Evolutionary conservation across 2,329 filamentous ascomycete species (phyloP).

Genomic region (Cyphellophora europaea): DNA sequence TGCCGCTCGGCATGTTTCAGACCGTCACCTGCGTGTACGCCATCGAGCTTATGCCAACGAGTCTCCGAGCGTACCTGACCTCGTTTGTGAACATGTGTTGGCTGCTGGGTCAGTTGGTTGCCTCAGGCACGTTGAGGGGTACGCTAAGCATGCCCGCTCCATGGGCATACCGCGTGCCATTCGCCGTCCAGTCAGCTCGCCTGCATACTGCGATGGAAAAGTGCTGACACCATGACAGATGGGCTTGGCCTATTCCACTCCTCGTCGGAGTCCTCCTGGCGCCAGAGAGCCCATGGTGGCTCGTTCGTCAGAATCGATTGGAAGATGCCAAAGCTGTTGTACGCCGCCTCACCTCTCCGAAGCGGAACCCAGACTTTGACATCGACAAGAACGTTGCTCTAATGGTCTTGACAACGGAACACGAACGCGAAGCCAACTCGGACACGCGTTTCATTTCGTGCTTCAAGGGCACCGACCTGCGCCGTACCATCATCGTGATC

Average conservation of each 20-base stretch:
- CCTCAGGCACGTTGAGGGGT: constrained; percentile 8
- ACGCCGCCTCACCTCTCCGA: constrained; percentile 31
- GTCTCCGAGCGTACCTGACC: constrained; percentile 48
- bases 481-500: constrained; percentile 29
- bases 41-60: constrained; percentile 53
- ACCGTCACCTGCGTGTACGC: constrained; percentile 50
- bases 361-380: constrained; percentile 16
- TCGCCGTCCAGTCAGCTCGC: constrained; percentile 14
- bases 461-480: constrained; percentile 23
- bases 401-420: constrained; percentile 15
- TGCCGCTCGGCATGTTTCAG: constrained; percentile 43
- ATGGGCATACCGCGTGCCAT: constrained; percentile 19
- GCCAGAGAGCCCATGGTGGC: constrained; percentile 44
- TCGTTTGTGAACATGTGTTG: constrained; percentile 54
- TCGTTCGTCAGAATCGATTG: constrained; percentile 34
- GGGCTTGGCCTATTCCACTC: constrained; percentile 17
- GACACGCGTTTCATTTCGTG: constrained; percentile 21
- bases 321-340: constrained; percentile 35
- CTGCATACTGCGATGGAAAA: not conserved
- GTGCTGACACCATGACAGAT: constrained; percentile 4
- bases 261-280: constrained; percentile 18
- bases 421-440: constrained; percentile 10
- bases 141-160: constrained; percentile 3
- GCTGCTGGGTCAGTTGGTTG: constrained; percentile 41
- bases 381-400: constrained; percentile 17